Evolutionary conservation across 345 rosid species (phyloP), one percentile per base, ranked within the genome.

Genomic region (Eucalyptus paniculata): DNA sequence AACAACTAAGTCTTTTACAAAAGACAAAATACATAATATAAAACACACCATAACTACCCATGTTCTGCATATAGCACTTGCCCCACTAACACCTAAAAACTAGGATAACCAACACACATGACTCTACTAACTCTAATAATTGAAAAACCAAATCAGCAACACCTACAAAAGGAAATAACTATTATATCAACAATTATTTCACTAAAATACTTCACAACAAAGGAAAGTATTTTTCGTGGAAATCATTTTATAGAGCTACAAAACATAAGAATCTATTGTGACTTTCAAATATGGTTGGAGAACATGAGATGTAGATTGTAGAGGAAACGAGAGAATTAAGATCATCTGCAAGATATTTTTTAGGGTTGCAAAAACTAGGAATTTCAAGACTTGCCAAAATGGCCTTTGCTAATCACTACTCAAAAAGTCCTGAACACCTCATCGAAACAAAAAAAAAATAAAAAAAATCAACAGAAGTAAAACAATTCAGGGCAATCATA

Each of bases 391-490:
- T n/a, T 3, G 9, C 77, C 37, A n/a, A n/a, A n/a, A 15, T 15
- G 37, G 37, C 10, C 10, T 15, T 7, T n/a, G 77, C 37, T 65
- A n/a, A 65, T 53, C 24, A 53, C 23, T 4, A n/a, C 40, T 69
- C 24, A 34, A 18, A 34, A 9, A 2, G 12, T 69, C 12, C 3
- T 5, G 12, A 9, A 9, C 12, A 32, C 24, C 81, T 34, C 3
- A 17, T 17, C 23, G 0, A 69, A 0, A 69, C 1, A 8, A 1
- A n/a, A n/a, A n/a, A n/a, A n/a, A n/a, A n/a, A n/a, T n/a, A n/a
- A n/a, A 26, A 12, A 6, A 13, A 60, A 62, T 4, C 6, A 8
- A 21, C 44, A 69, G 21, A 34, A 69, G 24, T 17, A 32, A 69
- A 17, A 34, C 42, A 69, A 34, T 69, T 32, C 24, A 34, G 10